phyloP scores from a whole-genome alignment of 75 land plant species.

The Adiantum capillusveneris region DNA sequence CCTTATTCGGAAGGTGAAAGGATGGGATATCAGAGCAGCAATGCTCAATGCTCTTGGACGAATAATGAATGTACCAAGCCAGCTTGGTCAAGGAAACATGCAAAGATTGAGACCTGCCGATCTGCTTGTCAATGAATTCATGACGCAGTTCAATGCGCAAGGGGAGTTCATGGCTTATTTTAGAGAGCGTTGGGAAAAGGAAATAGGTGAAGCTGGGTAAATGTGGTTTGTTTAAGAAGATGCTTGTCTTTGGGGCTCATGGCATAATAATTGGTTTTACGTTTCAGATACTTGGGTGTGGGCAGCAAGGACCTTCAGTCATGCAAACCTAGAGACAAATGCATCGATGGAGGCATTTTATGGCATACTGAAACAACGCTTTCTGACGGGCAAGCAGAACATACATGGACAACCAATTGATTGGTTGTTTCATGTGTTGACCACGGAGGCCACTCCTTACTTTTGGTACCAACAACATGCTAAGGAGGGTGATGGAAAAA shows the following conservation, averaged over 20 bases:
- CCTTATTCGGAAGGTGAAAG: slow-evolving; percentile 45
- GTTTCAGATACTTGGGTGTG: slow-evolving; percentile 64
- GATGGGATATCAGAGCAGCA: slow-evolving; percentile 46
- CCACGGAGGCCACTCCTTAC: slow-evolving; percentile 60
- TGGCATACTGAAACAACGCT: slow-evolving; percentile 53
- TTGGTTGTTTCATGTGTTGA: slow-evolving; percentile 75
- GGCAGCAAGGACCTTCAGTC: slow-evolving; percentile 41
- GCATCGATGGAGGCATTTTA: slow-evolving; percentile 75
- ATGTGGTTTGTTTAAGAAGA: background rate
- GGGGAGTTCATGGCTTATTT: slow-evolving; percentile 57
- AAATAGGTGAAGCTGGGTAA: slow-evolving; percentile 44
- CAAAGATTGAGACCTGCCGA: background rate
- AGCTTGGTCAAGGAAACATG: background rate
- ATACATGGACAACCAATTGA: slow-evolving; percentile 29
- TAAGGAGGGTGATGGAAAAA: slow-evolving; percentile 41
- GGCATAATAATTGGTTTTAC: background rate
- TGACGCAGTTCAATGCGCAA: slow-evolving; percentile 64
- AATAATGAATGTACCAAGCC: slow-evolving; percentile 26
- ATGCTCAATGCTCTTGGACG: slow-evolving; percentile 61
- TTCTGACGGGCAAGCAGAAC: background rate
- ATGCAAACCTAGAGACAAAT: slow-evolving; percentile 65
- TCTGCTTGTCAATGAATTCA: slow-evolving; percentile 31
- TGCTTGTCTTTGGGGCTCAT: background rate
- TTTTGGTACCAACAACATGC: slow-evolving; percentile 77
- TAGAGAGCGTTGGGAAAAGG: slow-evolving; percentile 58